These are phyloP conservation scores for Cystobasidium slooffiae DNA, from an alignment of 1,284 basidiomycete genomes.

Conservation along the genomic window DNA sequence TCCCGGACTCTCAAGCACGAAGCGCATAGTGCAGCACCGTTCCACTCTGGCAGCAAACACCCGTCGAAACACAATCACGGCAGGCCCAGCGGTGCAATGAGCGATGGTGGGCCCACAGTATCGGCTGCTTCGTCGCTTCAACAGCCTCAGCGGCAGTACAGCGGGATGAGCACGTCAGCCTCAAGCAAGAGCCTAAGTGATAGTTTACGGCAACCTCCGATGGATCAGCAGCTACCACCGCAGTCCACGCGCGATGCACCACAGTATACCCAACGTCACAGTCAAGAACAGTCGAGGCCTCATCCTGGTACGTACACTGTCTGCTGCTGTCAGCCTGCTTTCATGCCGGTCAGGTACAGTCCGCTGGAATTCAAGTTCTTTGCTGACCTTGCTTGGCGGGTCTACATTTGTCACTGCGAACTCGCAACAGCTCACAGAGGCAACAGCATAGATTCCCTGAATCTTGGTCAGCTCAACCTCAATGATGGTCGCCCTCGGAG, in stretches of 20 bases:
- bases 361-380: not conserved
- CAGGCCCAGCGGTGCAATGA: not conserved
- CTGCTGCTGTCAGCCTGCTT: not conserved
- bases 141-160: constrained; percentile 8
- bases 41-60: too few species aligned
- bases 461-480: constrained; percentile 15
- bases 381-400: not conserved
- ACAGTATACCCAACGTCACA: not conserved
- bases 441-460: constrained; percentile 37
- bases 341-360: not conserved
- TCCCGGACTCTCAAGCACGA: too few species aligned
- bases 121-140: constrained; percentile 13
- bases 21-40: too few species aligned
- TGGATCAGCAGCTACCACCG: constrained; percentile 10
- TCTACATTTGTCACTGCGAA: not conserved
- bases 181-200: constrained; percentile 25
- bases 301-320: not conserved
- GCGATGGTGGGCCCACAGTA: constrained; percentile 8
- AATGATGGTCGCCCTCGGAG: constrained; percentile 21
- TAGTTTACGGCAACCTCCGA: not conserved
- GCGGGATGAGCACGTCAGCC: constrained; percentile 3
- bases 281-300: not conserved
- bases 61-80: too few species aligned
- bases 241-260: not conserved
- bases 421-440: constrained; percentile 14